Percentiles rank a stretch among this genome's conserved stretches.
These are phyloP conservation scores for Amylocarpus encephaloides DNA, from an alignment of 2,329 filamentous ascomycete species.

Conservation along the genomic window DNA sequence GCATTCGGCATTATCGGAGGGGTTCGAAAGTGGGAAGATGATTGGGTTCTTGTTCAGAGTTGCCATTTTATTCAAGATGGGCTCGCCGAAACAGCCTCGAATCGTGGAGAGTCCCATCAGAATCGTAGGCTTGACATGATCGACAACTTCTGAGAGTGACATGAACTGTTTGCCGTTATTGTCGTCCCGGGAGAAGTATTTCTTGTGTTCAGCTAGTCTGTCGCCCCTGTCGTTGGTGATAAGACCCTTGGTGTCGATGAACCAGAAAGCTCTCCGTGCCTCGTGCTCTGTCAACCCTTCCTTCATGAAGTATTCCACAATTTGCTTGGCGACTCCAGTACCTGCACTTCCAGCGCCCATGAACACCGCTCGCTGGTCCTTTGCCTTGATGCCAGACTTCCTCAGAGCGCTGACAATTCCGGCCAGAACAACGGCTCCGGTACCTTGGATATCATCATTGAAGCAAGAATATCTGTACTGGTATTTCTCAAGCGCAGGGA, in stretches of 20 bases:
- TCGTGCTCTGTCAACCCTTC: constrained; percentile 60
- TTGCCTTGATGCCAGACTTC: constrained; percentile 57
- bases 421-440: constrained; percentile 78
- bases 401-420: constrained; percentile 71
- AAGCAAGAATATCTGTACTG: constrained; percentile 72
- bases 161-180: constrained; percentile 41
- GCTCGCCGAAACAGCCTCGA: constrained; percentile 66
- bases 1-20: constrained; percentile 75
- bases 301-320: constrained; percentile 69
- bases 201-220: constrained; percentile 60
- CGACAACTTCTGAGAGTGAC: constrained; percentile 60
- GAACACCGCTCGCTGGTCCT: constrained; percentile 64
- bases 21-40: constrained; percentile 77
- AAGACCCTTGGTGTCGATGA: constrained; percentile 62
- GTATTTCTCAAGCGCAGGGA: constrained; percentile 61
- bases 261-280: constrained; percentile 63
- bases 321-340: constrained; percentile 78
- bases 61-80: constrained; percentile 69
- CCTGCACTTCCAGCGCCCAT: constrained; percentile 80
- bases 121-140: constrained; percentile 68
- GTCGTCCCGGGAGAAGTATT: constrained; percentile 34
- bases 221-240: constrained; percentile 66
- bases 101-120: constrained; percentile 79
- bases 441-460: constrained; percentile 88
- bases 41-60: constrained; percentile 63